Evolutionary conservation across 257 asterid species (phyloP).

Genomic region (Penstemon eatonii): DNA sequence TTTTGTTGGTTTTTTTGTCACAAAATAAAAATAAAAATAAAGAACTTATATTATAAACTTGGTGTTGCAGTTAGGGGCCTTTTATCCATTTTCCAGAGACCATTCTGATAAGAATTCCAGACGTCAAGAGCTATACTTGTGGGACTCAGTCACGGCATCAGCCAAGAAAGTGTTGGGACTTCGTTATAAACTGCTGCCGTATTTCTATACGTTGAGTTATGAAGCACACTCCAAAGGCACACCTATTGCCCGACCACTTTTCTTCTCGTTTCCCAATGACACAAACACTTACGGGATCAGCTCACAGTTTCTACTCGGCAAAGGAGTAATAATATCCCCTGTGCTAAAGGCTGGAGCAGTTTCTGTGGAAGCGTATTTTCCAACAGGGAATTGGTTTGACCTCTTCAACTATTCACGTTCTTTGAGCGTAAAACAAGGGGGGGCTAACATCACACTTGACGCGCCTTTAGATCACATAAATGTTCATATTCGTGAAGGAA

Average conservation of each 20-base stretch:
- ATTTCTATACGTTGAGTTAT: slow-evolving; percentile 60
- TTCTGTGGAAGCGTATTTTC: slow-evolving; percentile 55
- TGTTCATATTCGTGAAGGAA: slow-evolving; percentile 52
- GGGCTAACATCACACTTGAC: slow-evolving; percentile 33
- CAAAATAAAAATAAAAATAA: too few relatives aligned
- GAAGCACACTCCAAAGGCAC: slow-evolving; percentile 54
- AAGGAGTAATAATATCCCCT: slow-evolving; percentile 57
- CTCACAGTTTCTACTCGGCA: slow-evolving; percentile 60
- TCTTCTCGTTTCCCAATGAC: slow-evolving; percentile 61
- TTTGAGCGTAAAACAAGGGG: slow-evolving; percentile 31
- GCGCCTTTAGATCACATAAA: slow-evolving; percentile 57
- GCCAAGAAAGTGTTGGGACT: slow-evolving; percentile 58
- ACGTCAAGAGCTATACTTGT: slow-evolving; percentile 56
- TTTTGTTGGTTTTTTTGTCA: too few relatives aligned
- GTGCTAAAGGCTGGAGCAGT: slow-evolving; percentile 47
- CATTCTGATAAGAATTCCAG: slow-evolving; percentile 35
- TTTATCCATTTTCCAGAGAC: slow-evolving; percentile 71
- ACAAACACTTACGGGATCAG: slow-evolving; percentile 41
- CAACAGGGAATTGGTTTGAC: slow-evolving; percentile 65
- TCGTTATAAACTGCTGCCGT: slow-evolving; percentile 58
- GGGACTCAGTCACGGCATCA: slow-evolving; percentile 63
- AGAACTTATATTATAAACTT: neutral
- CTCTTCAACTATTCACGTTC: slow-evolving; percentile 50
- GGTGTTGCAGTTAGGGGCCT: slow-evolving; percentile 53
- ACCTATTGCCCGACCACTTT: slow-evolving; percentile 65